phyloP scores from a whole-genome alignment of 805 yeast genomes.

The Helenozyma rhizophorensis region DNA sequence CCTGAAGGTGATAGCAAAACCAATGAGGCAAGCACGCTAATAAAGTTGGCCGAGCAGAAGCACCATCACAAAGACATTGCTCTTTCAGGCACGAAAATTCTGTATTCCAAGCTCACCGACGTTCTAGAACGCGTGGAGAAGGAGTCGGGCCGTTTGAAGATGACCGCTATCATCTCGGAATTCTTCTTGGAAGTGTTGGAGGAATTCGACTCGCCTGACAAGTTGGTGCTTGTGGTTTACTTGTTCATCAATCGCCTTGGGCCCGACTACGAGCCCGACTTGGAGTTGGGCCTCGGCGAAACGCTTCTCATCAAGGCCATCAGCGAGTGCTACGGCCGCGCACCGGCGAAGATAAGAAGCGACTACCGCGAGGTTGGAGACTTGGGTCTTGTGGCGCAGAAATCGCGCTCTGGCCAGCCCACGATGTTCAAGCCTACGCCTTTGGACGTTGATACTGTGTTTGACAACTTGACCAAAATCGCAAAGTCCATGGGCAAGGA shows the following conservation, averaged over 20 bases:
- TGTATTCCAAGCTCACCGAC: constrained; percentile 45
- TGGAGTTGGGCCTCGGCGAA: constrained; percentile 93
- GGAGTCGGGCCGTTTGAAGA: constrained; percentile 80
- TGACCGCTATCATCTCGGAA: constrained; percentile 68
- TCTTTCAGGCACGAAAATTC: constrained; percentile 15
- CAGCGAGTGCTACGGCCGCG: constrained; percentile 84
- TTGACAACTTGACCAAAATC: constrained; percentile 66
- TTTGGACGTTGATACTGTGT: constrained; percentile 68
- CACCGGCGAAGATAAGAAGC: constrained; percentile 61
- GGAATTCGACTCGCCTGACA: constrained; percentile 31
- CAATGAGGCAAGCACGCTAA: constrained; percentile 3
- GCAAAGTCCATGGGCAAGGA: constrained; percentile 77
- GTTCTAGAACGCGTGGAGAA: constrained; percentile 75
- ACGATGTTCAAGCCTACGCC: constrained; percentile 92
- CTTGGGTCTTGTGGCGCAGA: constrained; percentile 82
- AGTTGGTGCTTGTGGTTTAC: constrained; percentile 69
- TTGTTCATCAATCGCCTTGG: constrained; percentile 85
- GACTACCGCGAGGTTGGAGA: constrained; percentile 84
- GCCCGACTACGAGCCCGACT: constrained; percentile 88
- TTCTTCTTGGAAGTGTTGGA: constrained; percentile 64
- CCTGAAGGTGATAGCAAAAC: background rate
- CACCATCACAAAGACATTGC: constrained; percentile 9
- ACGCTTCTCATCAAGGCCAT: constrained; percentile 82
- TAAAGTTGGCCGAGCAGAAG: constrained; percentile 9
- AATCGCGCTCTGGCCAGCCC: constrained; percentile 79